These are phyloP conservation scores for Leccinum fallax DNA, from an alignment of 1,284 basidiomycete species.

Conservation along the genomic window DNA sequence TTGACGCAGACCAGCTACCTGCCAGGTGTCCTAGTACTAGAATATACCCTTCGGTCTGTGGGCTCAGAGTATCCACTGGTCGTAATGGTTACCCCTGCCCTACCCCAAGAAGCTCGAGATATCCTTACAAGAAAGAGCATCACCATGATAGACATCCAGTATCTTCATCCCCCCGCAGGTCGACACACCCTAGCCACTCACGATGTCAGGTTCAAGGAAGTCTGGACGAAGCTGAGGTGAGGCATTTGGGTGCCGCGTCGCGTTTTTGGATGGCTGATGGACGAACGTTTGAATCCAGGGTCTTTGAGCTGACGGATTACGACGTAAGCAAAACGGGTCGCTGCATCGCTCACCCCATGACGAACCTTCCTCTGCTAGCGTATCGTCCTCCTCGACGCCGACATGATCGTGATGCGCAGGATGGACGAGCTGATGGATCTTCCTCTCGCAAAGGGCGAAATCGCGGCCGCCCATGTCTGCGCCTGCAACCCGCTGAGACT, in stretches of 20 bases:
- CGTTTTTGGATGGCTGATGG: constrained; percentile 4
- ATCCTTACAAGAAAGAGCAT: constrained; percentile 61
- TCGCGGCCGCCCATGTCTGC: constrained; percentile 88
- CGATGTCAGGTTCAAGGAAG: constrained; percentile 78
- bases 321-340: constrained; percentile 51
- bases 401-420: constrained; percentile 86
- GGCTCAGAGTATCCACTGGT: constrained; percentile 78
- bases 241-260: constrained; percentile 10
- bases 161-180: constrained; percentile 58
- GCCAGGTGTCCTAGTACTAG: constrained; percentile 73
- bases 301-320: constrained; percentile 76
- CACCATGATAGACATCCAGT: constrained; percentile 57
- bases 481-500: constrained; percentile 91
- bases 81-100: constrained; percentile 72
- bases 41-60: constrained; percentile 64
- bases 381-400: constrained; percentile 84
- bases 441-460: constrained; percentile 65
- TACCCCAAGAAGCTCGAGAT: constrained; percentile 56
- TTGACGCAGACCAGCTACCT: constrained; percentile 72
- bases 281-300: constrained; percentile 43
- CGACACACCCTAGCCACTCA: constrained; percentile 49
- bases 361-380: constrained; percentile 47
- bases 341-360: constrained; percentile 1
- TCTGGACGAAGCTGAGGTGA: constrained; percentile 90
- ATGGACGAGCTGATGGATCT: constrained; percentile 93